Evolutionary conservation across 257 asterid genomes (phyloP).

Genomic region (Solanum peruvianum): DNA sequence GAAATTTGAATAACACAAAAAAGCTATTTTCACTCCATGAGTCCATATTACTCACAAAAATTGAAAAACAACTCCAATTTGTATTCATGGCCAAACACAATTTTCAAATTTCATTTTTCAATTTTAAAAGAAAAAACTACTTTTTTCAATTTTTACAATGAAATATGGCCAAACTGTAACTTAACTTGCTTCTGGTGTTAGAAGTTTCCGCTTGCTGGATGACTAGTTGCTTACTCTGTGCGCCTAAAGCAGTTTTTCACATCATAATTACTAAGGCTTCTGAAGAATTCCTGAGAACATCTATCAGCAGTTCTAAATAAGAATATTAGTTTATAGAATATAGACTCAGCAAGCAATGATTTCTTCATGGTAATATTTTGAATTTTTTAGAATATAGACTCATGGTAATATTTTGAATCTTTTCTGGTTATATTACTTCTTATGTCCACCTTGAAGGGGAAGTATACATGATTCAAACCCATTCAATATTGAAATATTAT

Average conservation of each 20-base stretch:
- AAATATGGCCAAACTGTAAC: not conserved
- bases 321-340: not conserved
- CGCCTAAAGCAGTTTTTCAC: not conserved
- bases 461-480: not conserved
- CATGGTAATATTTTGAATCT: not conserved
- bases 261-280: not conserved
- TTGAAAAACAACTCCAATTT: not conserved
- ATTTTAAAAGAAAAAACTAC: not conserved
- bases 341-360: not conserved
- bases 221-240: not conserved
- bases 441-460: not conserved
- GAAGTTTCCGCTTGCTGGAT: not conserved
- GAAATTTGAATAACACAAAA: not conserved
- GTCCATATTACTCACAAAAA: not conserved
- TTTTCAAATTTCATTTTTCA: not conserved
- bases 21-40: not conserved
- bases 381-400: not conserved
- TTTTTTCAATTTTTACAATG: not conserved
- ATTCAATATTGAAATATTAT: not conserved
- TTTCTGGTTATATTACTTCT: not conserved
- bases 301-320: not conserved
- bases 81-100: not conserved
- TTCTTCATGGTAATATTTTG: not conserved
- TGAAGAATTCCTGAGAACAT: not conserved
- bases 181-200: not conserved